These are phyloP conservation scores for Aspergillus egyptiacus DNA, from an alignment of 495 filamentous ascomycete species.

Conservation along the genomic window DNA sequence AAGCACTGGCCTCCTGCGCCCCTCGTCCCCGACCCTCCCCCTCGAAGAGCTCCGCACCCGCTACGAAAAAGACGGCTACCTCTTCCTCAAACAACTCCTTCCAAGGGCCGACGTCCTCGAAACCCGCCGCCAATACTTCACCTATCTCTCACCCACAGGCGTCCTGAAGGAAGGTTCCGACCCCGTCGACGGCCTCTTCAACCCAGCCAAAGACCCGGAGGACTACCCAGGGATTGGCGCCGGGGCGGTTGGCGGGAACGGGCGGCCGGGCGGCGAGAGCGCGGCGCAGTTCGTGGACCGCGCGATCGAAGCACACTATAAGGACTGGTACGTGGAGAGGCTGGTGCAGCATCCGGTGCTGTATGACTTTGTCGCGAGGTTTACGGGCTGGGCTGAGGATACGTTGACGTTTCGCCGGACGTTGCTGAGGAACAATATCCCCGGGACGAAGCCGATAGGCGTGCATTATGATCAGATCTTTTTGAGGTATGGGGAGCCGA, in stretches of 20 bases:
- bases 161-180: constrained; percentile 44
- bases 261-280: constrained; percentile 38
- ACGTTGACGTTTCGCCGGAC: constrained; percentile 44
- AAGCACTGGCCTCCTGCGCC: constrained; percentile 39
- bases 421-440: constrained; percentile 54
- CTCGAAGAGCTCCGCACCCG: constrained; percentile 45
- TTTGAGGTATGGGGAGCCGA: constrained; percentile 52
- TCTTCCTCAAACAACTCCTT: constrained; percentile 54
- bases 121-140: constrained; percentile 53
- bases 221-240: constrained; percentile 55
- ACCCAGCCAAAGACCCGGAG: constrained; percentile 38
- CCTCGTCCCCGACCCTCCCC: constrained; percentile 32
- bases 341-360: constrained; percentile 51
- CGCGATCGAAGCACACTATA: constrained; percentile 50
- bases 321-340: constrained; percentile 52
- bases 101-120: constrained; percentile 52
- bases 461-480: constrained; percentile 66
- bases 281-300: constrained; percentile 48
- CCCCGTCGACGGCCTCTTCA: constrained; percentile 48
- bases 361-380: constrained; percentile 44
- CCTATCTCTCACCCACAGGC: constrained; percentile 46
- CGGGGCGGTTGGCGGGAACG: constrained; percentile 45
- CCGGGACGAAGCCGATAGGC: constrained; percentile 52
- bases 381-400: constrained; percentile 50
- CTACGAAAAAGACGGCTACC: constrained; percentile 52